Evolutionary conservation across 1,284 basidiomycete genomes (phyloP).

Genomic region (Cryptococcus maquisensis): DNA sequence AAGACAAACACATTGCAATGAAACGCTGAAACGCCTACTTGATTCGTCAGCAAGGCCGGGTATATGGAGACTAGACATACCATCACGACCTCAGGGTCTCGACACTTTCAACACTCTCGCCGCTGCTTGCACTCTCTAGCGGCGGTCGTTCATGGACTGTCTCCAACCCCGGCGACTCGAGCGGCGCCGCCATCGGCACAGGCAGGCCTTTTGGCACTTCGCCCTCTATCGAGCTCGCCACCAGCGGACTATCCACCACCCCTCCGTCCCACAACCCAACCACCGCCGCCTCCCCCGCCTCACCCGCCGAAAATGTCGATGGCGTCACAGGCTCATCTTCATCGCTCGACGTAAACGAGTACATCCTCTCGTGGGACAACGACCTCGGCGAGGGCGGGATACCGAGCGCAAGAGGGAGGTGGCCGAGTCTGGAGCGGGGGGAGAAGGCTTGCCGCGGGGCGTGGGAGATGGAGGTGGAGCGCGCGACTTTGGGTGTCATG

Average conservation of each 20-base stretch:
- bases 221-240: neutral
- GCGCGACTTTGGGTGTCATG: neutral
- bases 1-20: no score
- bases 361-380: neutral
- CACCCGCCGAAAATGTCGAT: neutral
- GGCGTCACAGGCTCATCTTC: neutral
- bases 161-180: conserved; percentile 12
- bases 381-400: conserved; percentile 4
- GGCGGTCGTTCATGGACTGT: conserved; percentile 14
- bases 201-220: neutral
- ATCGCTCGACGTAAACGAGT: neutral
- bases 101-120: neutral
- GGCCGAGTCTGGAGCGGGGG: neutral
- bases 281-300: neutral
- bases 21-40: no score
- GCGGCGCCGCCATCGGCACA: neutral
- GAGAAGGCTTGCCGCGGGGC: neutral
- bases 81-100: no score
- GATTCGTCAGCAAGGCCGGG: no score
- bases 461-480: no score
- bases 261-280: neutral
- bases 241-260: neutral
- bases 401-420: neutral
- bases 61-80: no score
- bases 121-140: conserved; percentile 14